Evolutionary conservation across 2,329 filamentous ascomycete species (phyloP).

Genomic region (Fusarium dimerum): DNA sequence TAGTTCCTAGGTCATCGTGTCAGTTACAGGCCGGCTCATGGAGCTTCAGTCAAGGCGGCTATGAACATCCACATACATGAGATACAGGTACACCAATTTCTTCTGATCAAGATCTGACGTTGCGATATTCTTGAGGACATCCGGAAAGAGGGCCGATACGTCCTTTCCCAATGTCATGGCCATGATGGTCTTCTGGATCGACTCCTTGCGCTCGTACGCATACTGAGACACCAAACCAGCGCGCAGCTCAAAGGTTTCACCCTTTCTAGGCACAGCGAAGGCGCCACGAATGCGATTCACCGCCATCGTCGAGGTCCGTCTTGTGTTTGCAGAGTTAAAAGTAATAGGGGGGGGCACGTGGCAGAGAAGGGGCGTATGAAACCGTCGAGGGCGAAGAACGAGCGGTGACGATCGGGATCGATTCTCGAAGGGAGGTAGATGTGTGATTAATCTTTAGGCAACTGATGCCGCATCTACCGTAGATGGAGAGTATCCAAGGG

Average conservation of each 20-base stretch:
- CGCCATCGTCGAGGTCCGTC: constrained; percentile 63
- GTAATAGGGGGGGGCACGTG: constrained; percentile 31
- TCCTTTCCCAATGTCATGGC: constrained; percentile 99
- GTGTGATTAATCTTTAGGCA: constrained; percentile 12
- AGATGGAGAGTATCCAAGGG: constrained; percentile 10
- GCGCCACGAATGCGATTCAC: constrained; percentile 95
- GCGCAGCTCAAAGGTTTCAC: constrained; percentile 96
- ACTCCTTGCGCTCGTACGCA: constrained; percentile 98
- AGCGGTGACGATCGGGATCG: constrained; percentile 24
- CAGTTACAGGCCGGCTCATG: constrained; percentile 7
- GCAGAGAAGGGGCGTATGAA: constrained; percentile 7
- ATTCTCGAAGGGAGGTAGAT: constrained; percentile 10
- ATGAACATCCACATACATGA: constrained; percentile 70
- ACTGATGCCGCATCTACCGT: constrained; percentile 21
- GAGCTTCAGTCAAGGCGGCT: neutral
- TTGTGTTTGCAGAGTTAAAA: neutral
- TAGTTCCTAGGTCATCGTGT: constrained; percentile 73
- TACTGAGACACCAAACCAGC: constrained; percentile 97
- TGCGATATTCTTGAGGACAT: constrained; percentile 98
- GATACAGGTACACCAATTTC: constrained; percentile 97
- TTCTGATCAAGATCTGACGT: constrained; percentile 95
- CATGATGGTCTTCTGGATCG: constrained; percentile 99
- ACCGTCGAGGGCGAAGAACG: constrained; percentile 8
- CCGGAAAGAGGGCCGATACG: constrained; percentile 93
- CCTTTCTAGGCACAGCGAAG: constrained; percentile 90